Base-by-base conservation (phyloP, 441 rosid genomes). In the Manihot esculenta region DNA sequence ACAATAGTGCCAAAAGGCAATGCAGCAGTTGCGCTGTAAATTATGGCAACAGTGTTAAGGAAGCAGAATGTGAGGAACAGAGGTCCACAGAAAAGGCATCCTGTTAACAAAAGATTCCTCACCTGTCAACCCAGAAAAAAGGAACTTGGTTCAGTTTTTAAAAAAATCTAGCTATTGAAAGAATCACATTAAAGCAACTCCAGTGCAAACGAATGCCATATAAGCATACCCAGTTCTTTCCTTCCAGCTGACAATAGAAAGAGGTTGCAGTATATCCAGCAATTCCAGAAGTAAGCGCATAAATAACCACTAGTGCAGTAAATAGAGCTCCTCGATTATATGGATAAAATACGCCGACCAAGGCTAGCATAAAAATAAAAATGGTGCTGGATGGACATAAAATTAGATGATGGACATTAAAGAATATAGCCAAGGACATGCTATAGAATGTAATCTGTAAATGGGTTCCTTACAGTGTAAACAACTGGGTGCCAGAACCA, bases 191-290 rank as follows among this genome's bases (percentile, higher is more conserved):
- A 26, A 45, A 14, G 41, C 20, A 68, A 48, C 7, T 45, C 42
- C 9, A 10, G 0, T 7, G 30, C 56, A 50, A 33, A 20, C 10
- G 7, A 45, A 45, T 38, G 11, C 35, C 59, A 69, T 30, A 24
- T 33, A 45, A 9, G 27, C 78, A 67, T 81, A 90, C 96, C 96
- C 96, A 90, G 77, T 87, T 88, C 27, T 55, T 81, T 74, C 96
- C 93, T 81, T 90, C 96, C 55, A 90, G 96, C 77, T 88, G 93
- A 72, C 90, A 83, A 78, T 87, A 90, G 87, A 88, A 90, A 62
- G 96, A 82, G 60, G 93, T 77, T 30, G 96, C 90, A 23, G 84
- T 78, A 50, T 88, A 90, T 68, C 96, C 96, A 0, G 96, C 89
- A 70, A 87, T 85, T 24, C 93, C 96, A 45, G 96, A 87, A 18